These are phyloP conservation scores for Castanospermum australe DNA, from an alignment of 306 rosid species.

Conservation along the genomic window DNA sequence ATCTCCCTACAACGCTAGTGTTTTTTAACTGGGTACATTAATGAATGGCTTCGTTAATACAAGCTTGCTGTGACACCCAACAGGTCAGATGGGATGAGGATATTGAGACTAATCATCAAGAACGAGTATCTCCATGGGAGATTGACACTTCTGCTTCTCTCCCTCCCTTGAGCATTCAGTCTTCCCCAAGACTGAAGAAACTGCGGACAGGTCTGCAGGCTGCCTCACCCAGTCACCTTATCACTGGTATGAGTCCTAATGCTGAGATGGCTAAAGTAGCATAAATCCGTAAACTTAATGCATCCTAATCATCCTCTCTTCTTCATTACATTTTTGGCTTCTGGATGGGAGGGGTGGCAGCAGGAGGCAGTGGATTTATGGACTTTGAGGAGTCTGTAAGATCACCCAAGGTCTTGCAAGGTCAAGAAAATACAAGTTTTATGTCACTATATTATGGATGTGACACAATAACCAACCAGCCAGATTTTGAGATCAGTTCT, in stretches of 20 bases:
- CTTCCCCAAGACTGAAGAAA: constrained; percentile 90
- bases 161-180: constrained; percentile 84
- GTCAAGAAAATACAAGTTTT: constrained; percentile 98
- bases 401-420: constrained; percentile 99
- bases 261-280: constrained; percentile 13
- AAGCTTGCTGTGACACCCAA: constrained; percentile 31
- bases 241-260: constrained; percentile 50
- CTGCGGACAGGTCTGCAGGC: constrained; percentile 78
- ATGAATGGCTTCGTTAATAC: constrained; percentile 10
- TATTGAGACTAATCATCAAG: constrained; percentile 61
- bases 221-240: constrained; percentile 51
- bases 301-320: constrained; percentile 22
- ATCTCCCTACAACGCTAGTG: background rate
- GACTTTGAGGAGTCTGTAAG: constrained; percentile 89
- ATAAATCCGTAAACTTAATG: background rate
- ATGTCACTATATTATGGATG: constrained; percentile 71
- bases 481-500: constrained; percentile 68
- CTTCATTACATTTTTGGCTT: background rate
- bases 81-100: constrained; percentile 97
- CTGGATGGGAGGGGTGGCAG: constrained; percentile 23
- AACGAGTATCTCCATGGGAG: constrained; percentile 91
- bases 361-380: constrained; percentile 75
- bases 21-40: background rate
- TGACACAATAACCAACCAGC: constrained; percentile 68
- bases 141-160: constrained; percentile 83